phyloP scores from a whole-genome alignment of 352 stramenopile genomes.

The Globisporangium radiosum region DNA sequence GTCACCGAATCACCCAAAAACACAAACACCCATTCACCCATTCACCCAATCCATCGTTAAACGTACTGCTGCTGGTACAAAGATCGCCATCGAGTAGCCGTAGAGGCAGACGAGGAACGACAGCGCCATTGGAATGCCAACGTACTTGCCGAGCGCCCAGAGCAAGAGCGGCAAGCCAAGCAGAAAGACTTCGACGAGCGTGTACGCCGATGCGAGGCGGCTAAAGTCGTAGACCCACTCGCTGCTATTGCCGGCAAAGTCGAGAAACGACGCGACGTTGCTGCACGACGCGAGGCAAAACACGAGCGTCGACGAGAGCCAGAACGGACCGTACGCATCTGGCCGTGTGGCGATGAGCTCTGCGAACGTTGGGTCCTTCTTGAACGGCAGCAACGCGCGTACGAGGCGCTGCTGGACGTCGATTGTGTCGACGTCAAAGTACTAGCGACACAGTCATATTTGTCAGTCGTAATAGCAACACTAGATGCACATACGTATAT shows the following conservation, averaged over 20 bases:
- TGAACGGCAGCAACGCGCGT: conserved; percentile 73
- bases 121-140: conserved; percentile 63
- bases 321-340: conserved; percentile 80
- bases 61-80: conserved; percentile 72
- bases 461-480: background rate
- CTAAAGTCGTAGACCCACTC: conserved; percentile 84
- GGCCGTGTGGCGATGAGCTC: conserved; percentile 52
- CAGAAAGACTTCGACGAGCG: conserved; percentile 72
- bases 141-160: conserved; percentile 79
- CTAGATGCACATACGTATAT: background rate
- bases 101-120: conserved; percentile 84
- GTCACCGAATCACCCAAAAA: background rate
- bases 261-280: conserved; percentile 78
- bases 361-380: conserved; percentile 77
- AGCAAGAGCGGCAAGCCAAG: conserved; percentile 64
- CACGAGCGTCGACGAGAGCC: conserved; percentile 82
- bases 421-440: conserved; percentile 81
- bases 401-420: conserved; percentile 75
- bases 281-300: conserved; percentile 82
- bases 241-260: conserved; percentile 48
- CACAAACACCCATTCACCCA: background rate
- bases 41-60: too few relatives aligned
- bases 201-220: conserved; percentile 67
- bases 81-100: conserved; percentile 78
- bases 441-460: conserved; percentile 23